Evolutionary conservation across 495 filamentous ascomycete species (phyloP).

Genomic region (Penicillium waksmanii): DNA sequence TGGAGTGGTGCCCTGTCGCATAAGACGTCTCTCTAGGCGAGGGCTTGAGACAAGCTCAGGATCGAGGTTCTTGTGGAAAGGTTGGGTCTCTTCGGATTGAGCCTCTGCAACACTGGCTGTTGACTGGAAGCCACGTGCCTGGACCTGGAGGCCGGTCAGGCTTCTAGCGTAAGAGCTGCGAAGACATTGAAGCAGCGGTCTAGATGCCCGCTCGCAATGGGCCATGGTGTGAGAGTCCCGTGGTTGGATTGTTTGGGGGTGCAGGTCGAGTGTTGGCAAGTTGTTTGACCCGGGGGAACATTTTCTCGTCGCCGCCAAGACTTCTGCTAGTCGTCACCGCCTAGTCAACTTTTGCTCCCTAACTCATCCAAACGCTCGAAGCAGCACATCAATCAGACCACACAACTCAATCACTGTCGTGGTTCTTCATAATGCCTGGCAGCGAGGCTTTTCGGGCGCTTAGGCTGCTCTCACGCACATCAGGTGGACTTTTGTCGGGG

Average conservation of each 20-base stretch:
- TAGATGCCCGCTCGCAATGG: conserved; percentile 68
- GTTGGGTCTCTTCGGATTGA: conserved; percentile 41
- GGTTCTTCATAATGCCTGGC: conserved; percentile 41
- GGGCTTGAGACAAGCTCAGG: conserved; percentile 54
- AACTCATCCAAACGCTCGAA: conserved; percentile 16
- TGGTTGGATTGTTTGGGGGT: conserved; percentile 21
- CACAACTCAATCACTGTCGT: conserved; percentile 3
- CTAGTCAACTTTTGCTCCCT: conserved; percentile 45
- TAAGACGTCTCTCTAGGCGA: conserved; percentile 62
- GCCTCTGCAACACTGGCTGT: conserved; percentile 42
- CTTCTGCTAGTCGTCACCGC: conserved; percentile 43
- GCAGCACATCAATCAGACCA: conserved; percentile 22
- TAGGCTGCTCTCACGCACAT: conserved; percentile 47
- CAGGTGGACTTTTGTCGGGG: conserved; percentile 45
- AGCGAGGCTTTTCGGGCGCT: conserved; percentile 41
- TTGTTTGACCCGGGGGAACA: conserved; percentile 42
- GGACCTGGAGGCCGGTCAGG: conserved; percentile 37
- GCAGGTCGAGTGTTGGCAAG: conserved; percentile 21
- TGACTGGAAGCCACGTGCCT: conserved; percentile 44
- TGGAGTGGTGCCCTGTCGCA: conserved; percentile 60
- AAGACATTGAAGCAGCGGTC: conserved; percentile 67
- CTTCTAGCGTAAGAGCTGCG: conserved; percentile 49
- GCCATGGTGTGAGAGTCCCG: conserved; percentile 56
- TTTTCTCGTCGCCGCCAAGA: conserved; percentile 45
- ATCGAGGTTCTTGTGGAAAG: conserved; percentile 48